These are phyloP conservation scores for Chalara sp. DNA, from an alignment of 2,329 filamentous ascomycete genomes.

Conservation along the genomic window DNA sequence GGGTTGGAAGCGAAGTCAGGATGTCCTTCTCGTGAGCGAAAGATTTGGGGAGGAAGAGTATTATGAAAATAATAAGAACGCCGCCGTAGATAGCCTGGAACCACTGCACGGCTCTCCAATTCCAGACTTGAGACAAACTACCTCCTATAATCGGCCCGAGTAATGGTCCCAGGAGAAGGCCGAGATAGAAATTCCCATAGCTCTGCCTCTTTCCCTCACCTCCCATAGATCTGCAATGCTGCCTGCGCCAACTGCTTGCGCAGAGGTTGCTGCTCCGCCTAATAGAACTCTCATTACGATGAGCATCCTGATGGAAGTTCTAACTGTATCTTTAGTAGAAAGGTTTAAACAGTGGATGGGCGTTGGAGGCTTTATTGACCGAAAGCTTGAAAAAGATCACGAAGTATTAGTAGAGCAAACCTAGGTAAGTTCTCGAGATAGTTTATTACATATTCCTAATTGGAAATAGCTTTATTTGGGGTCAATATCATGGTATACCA, in stretches of 20 bases:
- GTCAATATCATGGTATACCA: too few relatives aligned
- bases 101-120: constrained; percentile 75
- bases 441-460: too few relatives aligned
- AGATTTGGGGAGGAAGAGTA: constrained; percentile 61
- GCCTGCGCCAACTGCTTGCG: constrained; percentile 77
- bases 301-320: constrained; percentile 66
- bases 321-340: too few relatives aligned
- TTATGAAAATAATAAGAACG: constrained; percentile 45
- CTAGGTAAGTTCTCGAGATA: too few relatives aligned
- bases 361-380: too few relatives aligned
- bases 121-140: constrained; percentile 57
- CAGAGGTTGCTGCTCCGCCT: constrained; percentile 72
- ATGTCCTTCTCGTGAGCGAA: constrained; percentile 27
- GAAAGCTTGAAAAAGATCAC: too few relatives aligned
- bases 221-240: constrained; percentile 82
- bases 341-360: too few relatives aligned
- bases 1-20: neutral
- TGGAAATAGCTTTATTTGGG: too few relatives aligned
- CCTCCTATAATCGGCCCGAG: constrained; percentile 73
- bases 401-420: too few relatives aligned
- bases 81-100: constrained; percentile 67
- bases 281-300: constrained; percentile 68
- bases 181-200: constrained; percentile 85
- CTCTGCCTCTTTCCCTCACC: constrained; percentile 60
- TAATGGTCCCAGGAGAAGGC: constrained; percentile 68